A percentile compares a stretch with the other conserved stretches of the same genome.
These are phyloP conservation scores for Fusarium praegraminearum DNA, from an alignment of 2,329 filamentous ascomycete genomes.

Conservation along the genomic window DNA sequence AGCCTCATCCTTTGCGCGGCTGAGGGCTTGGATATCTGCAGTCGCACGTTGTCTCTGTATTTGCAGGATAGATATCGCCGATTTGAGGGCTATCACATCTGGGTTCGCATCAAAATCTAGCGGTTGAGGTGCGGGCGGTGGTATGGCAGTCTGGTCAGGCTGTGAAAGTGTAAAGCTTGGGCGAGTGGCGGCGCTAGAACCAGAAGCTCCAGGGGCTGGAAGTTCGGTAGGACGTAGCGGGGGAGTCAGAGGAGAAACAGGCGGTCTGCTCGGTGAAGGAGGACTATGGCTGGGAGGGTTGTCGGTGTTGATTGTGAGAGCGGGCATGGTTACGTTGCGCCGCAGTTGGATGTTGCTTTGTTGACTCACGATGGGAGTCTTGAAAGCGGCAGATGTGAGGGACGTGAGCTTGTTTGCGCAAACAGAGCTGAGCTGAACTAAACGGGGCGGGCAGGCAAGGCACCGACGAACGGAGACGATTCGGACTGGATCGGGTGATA, in stretches of 20 bases:
- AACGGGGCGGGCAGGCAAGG: slow-evolving; percentile 3
- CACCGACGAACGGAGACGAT: slow-evolving; percentile 35
- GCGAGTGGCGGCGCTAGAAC: slow-evolving; percentile 46
- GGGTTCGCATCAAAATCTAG: slow-evolving; percentile 76
- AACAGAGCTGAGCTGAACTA: neutral
- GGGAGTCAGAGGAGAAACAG: slow-evolving; percentile 68
- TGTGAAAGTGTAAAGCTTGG: slow-evolving; percentile 61
- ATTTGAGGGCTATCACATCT: slow-evolving; percentile 87
- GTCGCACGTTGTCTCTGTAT: slow-evolving; percentile 84
- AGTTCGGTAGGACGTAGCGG: slow-evolving; percentile 57
- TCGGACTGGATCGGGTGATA: slow-evolving; percentile 11
- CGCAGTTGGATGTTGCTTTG: slow-evolving; percentile 9
- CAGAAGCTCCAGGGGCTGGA: slow-evolving; percentile 33
- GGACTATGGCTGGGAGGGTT: slow-evolving; percentile 50
- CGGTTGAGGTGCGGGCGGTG: slow-evolving; percentile 63
- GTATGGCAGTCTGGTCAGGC: slow-evolving; percentile 55
- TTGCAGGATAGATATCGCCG: slow-evolving; percentile 87
- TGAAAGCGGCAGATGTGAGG: neutral
- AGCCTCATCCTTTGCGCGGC: slow-evolving; percentile 77
- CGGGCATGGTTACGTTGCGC: slow-evolving; percentile 46
- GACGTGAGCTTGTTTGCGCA: slow-evolving; percentile 1
- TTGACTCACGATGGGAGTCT: slow-evolving; percentile 10
- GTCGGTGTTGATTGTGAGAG: slow-evolving; percentile 50
- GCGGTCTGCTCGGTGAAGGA: slow-evolving; percentile 61
- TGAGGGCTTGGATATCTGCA: slow-evolving; percentile 78